Evolutionary conservation across 2,329 filamentous ascomycete genomes (phyloP).

Genomic region (Sodiomyces alkalinus): DNA sequence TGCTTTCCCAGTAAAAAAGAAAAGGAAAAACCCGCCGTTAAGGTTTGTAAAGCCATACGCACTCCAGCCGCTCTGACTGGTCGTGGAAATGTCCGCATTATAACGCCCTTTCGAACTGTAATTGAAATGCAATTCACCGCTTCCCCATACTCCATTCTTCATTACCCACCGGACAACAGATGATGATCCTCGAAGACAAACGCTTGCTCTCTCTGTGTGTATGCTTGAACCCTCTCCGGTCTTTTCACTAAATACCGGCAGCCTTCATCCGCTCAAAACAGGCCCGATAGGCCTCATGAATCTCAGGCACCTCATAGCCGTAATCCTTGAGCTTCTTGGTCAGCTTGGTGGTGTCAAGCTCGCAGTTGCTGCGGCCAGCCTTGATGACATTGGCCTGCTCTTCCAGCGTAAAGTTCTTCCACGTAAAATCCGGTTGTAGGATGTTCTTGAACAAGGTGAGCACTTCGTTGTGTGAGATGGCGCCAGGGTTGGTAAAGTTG

Average conservation of each 20-base stretch:
- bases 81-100: too few relatives aligned
- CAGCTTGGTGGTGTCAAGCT: constrained; percentile 47
- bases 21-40: too few relatives aligned
- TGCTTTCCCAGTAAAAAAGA: too few relatives aligned
- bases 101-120: too few relatives aligned
- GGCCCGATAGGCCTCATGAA: constrained; percentile 43
- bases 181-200: too few relatives aligned
- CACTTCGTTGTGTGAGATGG: constrained; percentile 58
- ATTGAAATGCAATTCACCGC: too few relatives aligned
- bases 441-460: constrained; percentile 46
- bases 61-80: too few relatives aligned
- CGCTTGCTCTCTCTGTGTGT: too few relatives aligned
- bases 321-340: constrained; percentile 44
- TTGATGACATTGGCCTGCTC: constrained; percentile 54
- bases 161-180: too few relatives aligned
- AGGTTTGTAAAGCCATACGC: too few relatives aligned
- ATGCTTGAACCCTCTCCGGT: too few relatives aligned
- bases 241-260: constrained; percentile 31
- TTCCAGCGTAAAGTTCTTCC: constrained; percentile 51
- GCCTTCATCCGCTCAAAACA: constrained; percentile 52
- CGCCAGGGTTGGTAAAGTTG: constrained; percentile 57
- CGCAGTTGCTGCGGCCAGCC: constrained; percentile 51
- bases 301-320: constrained; percentile 40
- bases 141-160: too few relatives aligned
- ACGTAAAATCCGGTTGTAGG: constrained; percentile 42